Evolutionary conservation across 2,329 filamentous ascomycete genomes (phyloP).

Genomic region (Botrytis hyacinthi): DNA sequence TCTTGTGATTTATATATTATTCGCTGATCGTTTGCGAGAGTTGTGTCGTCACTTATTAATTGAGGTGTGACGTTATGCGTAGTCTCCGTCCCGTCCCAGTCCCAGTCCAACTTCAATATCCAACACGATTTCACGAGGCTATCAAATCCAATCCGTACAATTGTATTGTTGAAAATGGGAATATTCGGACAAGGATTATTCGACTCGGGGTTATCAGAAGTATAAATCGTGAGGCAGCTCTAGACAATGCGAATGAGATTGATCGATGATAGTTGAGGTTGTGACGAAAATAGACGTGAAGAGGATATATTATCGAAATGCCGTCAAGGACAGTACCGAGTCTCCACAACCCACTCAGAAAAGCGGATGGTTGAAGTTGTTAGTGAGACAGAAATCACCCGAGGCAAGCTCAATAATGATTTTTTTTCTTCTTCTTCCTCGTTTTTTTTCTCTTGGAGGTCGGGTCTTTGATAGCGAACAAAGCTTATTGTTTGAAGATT

Average conservation of each 20-base stretch:
- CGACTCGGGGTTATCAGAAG: not conserved
- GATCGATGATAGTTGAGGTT: not conserved
- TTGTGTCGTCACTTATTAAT: not conserved
- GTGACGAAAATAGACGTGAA: constrained; percentile 9
- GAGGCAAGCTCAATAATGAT: constrained; percentile 9
- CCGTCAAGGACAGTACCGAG: constrained; percentile 12
- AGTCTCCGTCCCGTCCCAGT: not conserved
- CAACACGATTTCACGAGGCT: constrained; percentile 16
- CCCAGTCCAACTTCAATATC: constrained; percentile 14
- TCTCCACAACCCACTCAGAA: constrained; percentile 7
- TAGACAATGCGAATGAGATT: not conserved
- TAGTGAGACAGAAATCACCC: constrained; percentile 6
- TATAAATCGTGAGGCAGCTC: not conserved
- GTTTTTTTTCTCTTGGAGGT: not conserved
- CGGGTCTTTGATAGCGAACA: constrained; percentile 3
- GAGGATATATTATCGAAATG: constrained; percentile 14
- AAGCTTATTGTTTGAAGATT: constrained; percentile 3
- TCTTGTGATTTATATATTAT: not conserved
- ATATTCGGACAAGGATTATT: constrained; percentile 7
- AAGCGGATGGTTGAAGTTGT: constrained; percentile 11
- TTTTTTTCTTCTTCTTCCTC: not conserved
- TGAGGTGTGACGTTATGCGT: constrained; percentile 16
- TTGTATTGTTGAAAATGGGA: not conserved
- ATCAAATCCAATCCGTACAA: not conserved
- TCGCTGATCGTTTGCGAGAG: not conserved